phyloP scores from a whole-genome alignment of 2,329 filamentous ascomycete genomes.

The Venturia aucupariae region DNA sequence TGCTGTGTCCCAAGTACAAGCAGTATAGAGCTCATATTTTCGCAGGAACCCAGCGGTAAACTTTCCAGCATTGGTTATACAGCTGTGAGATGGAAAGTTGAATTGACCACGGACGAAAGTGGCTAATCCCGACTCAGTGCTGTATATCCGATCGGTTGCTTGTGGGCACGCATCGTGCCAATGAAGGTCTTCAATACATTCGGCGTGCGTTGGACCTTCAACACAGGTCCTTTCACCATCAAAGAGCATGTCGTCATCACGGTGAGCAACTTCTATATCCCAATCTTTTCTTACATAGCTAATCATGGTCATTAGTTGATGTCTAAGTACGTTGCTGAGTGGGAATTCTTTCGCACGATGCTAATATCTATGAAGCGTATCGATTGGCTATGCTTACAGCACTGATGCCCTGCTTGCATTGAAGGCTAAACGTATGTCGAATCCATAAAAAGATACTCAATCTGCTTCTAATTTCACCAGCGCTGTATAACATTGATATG shows the following conservation, averaged over 20 bases:
- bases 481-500: slow-evolving; percentile 56
- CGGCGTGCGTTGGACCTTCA: slow-evolving; percentile 48
- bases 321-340: neutral
- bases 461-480: slow-evolving; percentile 28
- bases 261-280: slow-evolving; percentile 22
- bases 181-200: slow-evolving; percentile 42
- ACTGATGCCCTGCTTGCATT: slow-evolving; percentile 11
- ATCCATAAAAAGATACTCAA: too few relatives aligned
- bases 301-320: neutral
- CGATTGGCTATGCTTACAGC: slow-evolving; percentile 45
- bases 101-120: neutral
- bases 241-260: slow-evolving; percentile 60
- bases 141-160: slow-evolving; percentile 56
- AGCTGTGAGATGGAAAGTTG: neutral
- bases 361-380: slow-evolving; percentile 48
- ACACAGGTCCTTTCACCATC: slow-evolving; percentile 60
- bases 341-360: too few relatives aligned
- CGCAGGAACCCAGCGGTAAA: slow-evolving; percentile 2
- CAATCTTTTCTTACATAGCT: neutral
- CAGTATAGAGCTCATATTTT: neutral
- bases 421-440: slow-evolving; percentile 31
- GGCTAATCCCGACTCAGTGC: slow-evolving; percentile 39
- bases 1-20: neutral
- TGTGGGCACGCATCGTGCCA: slow-evolving; percentile 50
- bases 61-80: neutral